Conservation (phyloP, 176 grass and related monocot genomes). For the Ananas comosus region DNA sequence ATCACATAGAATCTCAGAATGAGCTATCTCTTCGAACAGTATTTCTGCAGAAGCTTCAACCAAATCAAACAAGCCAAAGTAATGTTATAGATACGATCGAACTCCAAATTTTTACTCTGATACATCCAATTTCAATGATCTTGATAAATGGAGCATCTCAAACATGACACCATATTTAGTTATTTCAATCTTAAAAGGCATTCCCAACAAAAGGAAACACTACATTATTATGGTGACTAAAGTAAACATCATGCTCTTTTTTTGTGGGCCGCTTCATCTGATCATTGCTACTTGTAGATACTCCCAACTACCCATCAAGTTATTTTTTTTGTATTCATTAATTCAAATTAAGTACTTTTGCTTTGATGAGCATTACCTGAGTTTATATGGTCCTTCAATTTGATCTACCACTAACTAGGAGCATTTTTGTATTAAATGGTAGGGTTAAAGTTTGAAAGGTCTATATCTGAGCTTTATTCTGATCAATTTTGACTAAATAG, state of each 20-base stretch:
- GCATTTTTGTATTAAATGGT: not conserved
- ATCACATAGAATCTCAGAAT: no score
- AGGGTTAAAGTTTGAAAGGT: not conserved
- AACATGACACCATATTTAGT: constrained; percentile 4
- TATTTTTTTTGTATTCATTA: not conserved
- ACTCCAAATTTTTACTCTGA: not conserved
- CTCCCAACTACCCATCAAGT: no score
- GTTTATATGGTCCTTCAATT: not conserved
- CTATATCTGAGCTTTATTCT: not conserved
- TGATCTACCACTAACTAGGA: not conserved
- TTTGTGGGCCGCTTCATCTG: not conserved
- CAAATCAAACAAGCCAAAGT: not conserved
- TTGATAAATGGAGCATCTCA: not conserved
- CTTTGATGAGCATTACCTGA: not conserved
- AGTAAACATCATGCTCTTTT: constrained; percentile 4
- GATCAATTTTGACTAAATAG: not conserved
- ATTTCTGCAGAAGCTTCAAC: no score
- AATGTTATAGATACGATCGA: not conserved
- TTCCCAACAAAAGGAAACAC: constrained; percentile 34
- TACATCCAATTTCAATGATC: not conserved
- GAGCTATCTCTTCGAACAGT: no score
- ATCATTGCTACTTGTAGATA: constrained; percentile 2
- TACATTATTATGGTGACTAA: not conserved
- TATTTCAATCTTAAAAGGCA: constrained; percentile 14
- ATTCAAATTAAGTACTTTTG: not conserved